Evolutionary conservation across 371 early-diverging fungal species (phyloP).

Genomic region (Mortierella sp.): DNA sequence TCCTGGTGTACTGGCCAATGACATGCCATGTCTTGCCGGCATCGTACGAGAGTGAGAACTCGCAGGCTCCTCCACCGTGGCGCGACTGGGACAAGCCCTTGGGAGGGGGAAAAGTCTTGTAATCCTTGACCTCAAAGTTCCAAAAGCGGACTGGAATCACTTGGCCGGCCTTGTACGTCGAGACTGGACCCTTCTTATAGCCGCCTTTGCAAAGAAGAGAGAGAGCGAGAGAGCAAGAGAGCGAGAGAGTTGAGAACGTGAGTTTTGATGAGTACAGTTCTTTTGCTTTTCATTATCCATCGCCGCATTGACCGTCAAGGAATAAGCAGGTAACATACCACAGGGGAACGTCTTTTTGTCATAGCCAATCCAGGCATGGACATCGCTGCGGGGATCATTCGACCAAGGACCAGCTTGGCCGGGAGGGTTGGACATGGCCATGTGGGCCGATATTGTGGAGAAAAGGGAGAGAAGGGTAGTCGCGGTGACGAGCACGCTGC

Average conservation of each 20-base stretch:
- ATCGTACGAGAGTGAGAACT: slow-evolving; percentile 74
- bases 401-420: slow-evolving; percentile 20
- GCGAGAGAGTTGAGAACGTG: background rate
- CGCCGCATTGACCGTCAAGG: too few species aligned
- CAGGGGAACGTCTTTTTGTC: slow-evolving; percentile 6
- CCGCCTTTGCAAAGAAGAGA: background rate
- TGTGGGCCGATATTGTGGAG: slow-evolving; percentile 2
- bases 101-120: slow-evolving; percentile 4
- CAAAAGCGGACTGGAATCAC: slow-evolving; percentile 24
- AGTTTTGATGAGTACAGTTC: background rate
- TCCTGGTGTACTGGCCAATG: slow-evolving; percentile 46
- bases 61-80: slow-evolving; percentile 74
- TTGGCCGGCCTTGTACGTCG: slow-evolving; percentile 27
- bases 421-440: slow-evolving; percentile 12
- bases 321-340: background rate
- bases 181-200: slow-evolving; percentile 12
- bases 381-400: background rate
- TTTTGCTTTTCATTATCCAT: background rate
- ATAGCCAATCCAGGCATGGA: slow-evolving; percentile 16
- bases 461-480: background rate
- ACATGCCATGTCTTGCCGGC: slow-evolving; percentile 68
- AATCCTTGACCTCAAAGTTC: slow-evolving; percentile 11
- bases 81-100: background rate
- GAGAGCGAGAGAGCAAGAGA: background rate
- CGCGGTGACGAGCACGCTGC: slow-evolving; percentile 9